phyloP scores from a whole-genome alignment of 805 yeast genomes.

The Cyberlindnera japonica region DNA sequence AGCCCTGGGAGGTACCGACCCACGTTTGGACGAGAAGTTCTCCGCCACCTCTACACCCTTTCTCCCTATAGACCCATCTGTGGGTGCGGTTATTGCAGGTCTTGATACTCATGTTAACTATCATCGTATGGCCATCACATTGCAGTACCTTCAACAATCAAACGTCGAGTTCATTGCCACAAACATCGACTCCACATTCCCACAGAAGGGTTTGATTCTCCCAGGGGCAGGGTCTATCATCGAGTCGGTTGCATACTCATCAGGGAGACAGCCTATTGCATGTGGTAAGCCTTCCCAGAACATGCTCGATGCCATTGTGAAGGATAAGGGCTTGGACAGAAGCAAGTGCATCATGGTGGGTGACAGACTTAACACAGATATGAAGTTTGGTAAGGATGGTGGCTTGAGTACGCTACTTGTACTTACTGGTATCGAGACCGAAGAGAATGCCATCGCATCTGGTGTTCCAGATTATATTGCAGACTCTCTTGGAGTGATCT shows the following conservation, averaged over 20 bases:
- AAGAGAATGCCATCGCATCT: conserved; percentile 47
- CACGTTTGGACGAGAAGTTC: conserved; percentile 49
- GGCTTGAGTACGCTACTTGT: conserved; percentile 85
- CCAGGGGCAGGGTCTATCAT: conserved; percentile 96
- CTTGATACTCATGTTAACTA: conserved; percentile 75
- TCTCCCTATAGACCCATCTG: conserved; percentile 59
- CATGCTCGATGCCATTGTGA: conserved; percentile 86
- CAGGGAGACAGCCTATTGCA: conserved; percentile 81
- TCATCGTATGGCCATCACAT: conserved; percentile 72
- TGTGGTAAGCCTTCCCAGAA: conserved; percentile 91
- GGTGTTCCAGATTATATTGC: conserved; percentile 65
- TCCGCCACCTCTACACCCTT: conserved; percentile 53
- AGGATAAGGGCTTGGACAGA: conserved; percentile 51
- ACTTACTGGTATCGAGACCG: conserved; percentile 86
- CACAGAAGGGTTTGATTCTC: conserved; percentile 76
- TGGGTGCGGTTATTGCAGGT: conserved; percentile 90
- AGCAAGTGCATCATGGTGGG: conserved; percentile 85
- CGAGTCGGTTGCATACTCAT: conserved; percentile 66
- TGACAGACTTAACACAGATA: conserved; percentile 92
- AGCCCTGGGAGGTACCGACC: conserved; percentile 82
- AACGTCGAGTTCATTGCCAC: conserved; percentile 81
- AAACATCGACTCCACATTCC: conserved; percentile 92
- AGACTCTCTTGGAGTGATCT: conserved; percentile 48
- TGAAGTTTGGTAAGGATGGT: conserved; percentile 85
- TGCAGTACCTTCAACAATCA: conserved; percentile 70